phyloP scores from a whole-genome alignment of 345 rosid species.

The Durio zibethinus region DNA sequence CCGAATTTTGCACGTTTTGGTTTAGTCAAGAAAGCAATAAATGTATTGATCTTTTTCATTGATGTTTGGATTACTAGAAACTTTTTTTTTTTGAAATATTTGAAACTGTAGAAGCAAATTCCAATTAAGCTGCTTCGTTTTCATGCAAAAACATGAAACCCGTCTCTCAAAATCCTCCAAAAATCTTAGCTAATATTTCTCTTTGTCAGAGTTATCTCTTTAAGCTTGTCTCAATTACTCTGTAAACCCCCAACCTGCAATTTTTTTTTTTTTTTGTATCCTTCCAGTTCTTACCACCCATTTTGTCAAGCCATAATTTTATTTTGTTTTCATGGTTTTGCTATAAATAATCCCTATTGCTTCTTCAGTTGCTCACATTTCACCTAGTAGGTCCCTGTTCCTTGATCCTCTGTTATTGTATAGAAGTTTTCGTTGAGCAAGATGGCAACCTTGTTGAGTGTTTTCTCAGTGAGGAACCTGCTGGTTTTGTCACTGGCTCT shows the following conservation, averaged over 20 bases:
- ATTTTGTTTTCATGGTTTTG: neutral
- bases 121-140: neutral
- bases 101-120: neutral
- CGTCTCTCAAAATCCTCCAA: neutral
- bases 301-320: neutral
- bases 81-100: neutral
- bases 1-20: neutral
- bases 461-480: slow-evolving; percentile 53
- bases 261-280: no score
- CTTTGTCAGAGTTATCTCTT: neutral
- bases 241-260: neutral
- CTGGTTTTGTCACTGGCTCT: slow-evolving; percentile 64
- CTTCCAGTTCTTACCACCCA: neutral
- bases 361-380: neutral
- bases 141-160: neutral
- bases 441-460: slow-evolving; percentile 38
- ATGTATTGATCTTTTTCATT: neutral
- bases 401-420: neutral
- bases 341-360: neutral
- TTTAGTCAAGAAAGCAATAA: neutral
- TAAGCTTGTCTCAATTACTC: neutral
- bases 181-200: neutral
- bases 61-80: neutral
- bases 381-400: neutral
- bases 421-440: neutral